Percentiles rank a stretch among this genome's conserved stretches.
These are phyloP conservation scores for Capsella rubella DNA, from an alignment of 441 rosid species.

Conservation along the genomic window DNA sequence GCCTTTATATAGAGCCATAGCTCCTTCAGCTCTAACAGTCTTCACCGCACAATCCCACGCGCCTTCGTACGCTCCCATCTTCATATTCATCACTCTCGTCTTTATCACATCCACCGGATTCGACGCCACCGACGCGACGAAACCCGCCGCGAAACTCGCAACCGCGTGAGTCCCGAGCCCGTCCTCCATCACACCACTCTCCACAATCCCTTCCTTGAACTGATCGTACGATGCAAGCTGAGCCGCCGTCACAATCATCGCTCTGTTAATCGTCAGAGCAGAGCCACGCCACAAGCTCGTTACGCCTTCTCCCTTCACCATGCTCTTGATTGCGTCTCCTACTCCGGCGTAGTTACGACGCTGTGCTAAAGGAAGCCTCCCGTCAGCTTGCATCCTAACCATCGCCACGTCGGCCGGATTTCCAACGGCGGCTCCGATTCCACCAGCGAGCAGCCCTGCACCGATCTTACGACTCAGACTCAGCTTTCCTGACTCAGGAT, in stretches of 20 bases:
- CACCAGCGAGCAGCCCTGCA: constrained; percentile 58
- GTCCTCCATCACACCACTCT: constrained; percentile 54
- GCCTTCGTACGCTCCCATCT: constrained; percentile 63
- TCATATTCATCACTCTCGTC: constrained; percentile 76
- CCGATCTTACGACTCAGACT: constrained; percentile 49
- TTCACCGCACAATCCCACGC: constrained; percentile 66
- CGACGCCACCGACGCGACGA: constrained; percentile 69
- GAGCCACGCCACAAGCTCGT: constrained; percentile 62
- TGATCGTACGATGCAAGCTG: constrained; percentile 71
- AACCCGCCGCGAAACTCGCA: constrained; percentile 70
- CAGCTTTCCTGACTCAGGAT: constrained; percentile 48
- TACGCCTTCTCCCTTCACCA: constrained; percentile 58
- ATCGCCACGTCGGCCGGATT: constrained; percentile 78
- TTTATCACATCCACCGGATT: constrained; percentile 75
- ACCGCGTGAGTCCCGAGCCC: constrained; percentile 67
- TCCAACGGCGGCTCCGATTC: constrained; percentile 67
- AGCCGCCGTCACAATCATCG: constrained; percentile 73
- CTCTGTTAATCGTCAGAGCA: constrained; percentile 61
- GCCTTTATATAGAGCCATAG: constrained; percentile 70
- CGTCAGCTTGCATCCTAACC: constrained; percentile 79
- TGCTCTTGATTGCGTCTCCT: constrained; percentile 58
- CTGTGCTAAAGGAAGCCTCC: constrained; percentile 58
- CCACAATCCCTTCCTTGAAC: constrained; percentile 60
- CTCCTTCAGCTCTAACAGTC: constrained; percentile 63
- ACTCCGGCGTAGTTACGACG: constrained; percentile 66